Evolutionary conservation across 2,329 filamentous ascomycete species (phyloP).

Genomic region (Claviceps sp.): DNA sequence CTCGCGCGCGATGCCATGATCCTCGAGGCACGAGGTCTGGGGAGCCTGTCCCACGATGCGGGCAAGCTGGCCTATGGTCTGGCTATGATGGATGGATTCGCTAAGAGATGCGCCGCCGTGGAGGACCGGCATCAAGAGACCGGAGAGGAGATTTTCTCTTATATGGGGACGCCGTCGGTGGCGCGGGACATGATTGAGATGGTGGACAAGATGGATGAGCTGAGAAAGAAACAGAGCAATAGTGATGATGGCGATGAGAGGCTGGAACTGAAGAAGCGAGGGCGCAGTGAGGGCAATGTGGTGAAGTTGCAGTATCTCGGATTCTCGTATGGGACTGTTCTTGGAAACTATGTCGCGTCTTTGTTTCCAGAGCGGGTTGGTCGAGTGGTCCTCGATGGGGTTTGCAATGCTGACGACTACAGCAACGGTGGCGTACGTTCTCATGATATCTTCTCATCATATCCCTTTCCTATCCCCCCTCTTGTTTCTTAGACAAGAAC

Average conservation of each 20-base stretch:
- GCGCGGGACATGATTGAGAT: constrained; percentile 32
- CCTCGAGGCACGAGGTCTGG: constrained; percentile 19
- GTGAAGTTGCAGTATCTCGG: constrained; percentile 32
- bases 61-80: constrained; percentile 14
- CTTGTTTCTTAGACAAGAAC: background rate
- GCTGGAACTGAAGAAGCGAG: constrained; percentile 8
- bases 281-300: constrained; percentile 1
- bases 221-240: constrained; percentile 10
- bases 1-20: constrained; percentile 17
- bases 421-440: constrained; percentile 15
- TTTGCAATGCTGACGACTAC: constrained; percentile 25
- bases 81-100: constrained; percentile 15
- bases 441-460: background rate
- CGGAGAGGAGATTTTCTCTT: constrained; percentile 18
- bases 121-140: constrained; percentile 2
- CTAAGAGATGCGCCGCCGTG: constrained; percentile 14
- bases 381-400: constrained; percentile 27
- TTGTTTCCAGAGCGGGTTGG: constrained; percentile 25
- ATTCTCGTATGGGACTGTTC: constrained; percentile 30
- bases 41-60: constrained; percentile 11
- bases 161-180: constrained; percentile 24
- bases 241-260: background rate
- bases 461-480: background rate
- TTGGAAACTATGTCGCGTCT: constrained; percentile 23
- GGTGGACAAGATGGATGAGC: constrained; percentile 26